Conservation (phyloP, 495 filamentous ascomycete species). For the Hamigera avellanea region DNA sequence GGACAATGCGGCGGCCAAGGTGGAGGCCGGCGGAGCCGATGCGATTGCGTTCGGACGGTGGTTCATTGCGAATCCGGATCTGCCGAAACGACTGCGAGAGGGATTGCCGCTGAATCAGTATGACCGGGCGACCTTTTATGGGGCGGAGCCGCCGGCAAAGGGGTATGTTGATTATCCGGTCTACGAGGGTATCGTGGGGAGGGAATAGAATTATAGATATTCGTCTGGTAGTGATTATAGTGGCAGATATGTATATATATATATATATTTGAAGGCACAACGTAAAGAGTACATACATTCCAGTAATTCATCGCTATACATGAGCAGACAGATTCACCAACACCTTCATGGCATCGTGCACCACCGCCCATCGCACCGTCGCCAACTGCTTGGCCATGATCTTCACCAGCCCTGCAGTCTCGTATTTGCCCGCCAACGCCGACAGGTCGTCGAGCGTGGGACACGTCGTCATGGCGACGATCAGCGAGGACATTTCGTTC, state of each 20-base stretch:
- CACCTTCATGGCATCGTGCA: conserved; percentile 45
- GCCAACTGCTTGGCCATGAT: conserved; percentile 40
- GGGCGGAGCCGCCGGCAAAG: conserved; percentile 21
- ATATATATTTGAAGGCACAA: conserved; percentile 16
- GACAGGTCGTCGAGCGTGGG: conserved; percentile 14
- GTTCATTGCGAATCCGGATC: conserved; percentile 60
- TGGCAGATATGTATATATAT: conserved; percentile 50
- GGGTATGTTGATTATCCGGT: conserved; percentile 65
- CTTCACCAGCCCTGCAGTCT: conserved; percentile 23
- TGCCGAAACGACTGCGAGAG: conserved; percentile 45
- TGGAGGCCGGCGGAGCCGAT: conserved; percentile 18
- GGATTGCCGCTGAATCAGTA: conserved; percentile 43
- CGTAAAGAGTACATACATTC: neutral
- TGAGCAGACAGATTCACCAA: conserved; percentile 15
- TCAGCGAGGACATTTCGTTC: conserved; percentile 19
- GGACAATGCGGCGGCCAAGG: conserved; percentile 14
- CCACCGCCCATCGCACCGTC: conserved; percentile 45
- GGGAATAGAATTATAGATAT: no score
- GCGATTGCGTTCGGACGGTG: conserved; percentile 44
- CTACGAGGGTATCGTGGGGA: no score
- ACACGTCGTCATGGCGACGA: conserved; percentile 27
- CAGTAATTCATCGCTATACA: neutral
- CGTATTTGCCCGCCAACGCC: conserved; percentile 18
- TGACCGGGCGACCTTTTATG: conserved; percentile 49
- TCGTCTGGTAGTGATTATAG: no score